Percentiles rank a stretch among this genome's conserved stretches.
Conservation (phyloP, 768 basidiomycete species). For the Lepiota subincarnata region DNA sequence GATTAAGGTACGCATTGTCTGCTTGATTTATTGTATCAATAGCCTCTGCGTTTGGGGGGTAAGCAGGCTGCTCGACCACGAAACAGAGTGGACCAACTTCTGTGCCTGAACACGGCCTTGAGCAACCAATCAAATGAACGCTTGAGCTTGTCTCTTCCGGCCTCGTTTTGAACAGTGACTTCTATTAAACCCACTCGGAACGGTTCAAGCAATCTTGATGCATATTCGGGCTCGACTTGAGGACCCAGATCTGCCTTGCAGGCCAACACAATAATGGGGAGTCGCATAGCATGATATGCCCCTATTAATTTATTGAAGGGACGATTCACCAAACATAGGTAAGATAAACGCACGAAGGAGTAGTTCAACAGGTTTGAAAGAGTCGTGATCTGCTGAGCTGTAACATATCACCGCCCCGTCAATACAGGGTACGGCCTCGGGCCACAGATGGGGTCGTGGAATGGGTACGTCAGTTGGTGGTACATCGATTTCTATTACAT, state of each 20-base stretch:
- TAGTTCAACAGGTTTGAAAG: constrained; percentile 62
- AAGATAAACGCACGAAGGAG: constrained; percentile 59
- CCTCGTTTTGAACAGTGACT: constrained; percentile 52
- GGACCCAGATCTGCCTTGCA: constrained; percentile 78
- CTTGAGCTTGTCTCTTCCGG: constrained; percentile 69
- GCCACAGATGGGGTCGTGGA: constrained; percentile 34
- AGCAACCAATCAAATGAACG: constrained; percentile 73
- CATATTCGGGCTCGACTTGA: constrained; percentile 53
- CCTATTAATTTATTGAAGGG: constrained; percentile 34
- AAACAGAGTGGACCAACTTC: background rate
- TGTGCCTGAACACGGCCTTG: constrained; percentile 49
- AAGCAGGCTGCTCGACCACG: background rate
- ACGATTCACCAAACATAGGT: background rate
- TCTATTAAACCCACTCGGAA: constrained; percentile 80
- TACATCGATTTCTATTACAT: constrained; percentile 54
- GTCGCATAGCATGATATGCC: constrained; percentile 49
- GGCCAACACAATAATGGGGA: constrained; percentile 73
- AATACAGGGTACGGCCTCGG: constrained; percentile 52
- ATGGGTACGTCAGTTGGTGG: constrained; percentile 28
- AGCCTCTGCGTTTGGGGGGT: background rate
- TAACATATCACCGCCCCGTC: constrained; percentile 88
- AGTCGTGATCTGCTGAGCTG: constrained; percentile 59
- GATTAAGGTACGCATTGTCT: constrained; percentile 52
- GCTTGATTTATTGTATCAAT: constrained; percentile 24
- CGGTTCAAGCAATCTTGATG: constrained; percentile 43